phyloP scores from a whole-genome alignment of 2,329 filamentous ascomycete genomes.

The Talaromyces sp. region DNA sequence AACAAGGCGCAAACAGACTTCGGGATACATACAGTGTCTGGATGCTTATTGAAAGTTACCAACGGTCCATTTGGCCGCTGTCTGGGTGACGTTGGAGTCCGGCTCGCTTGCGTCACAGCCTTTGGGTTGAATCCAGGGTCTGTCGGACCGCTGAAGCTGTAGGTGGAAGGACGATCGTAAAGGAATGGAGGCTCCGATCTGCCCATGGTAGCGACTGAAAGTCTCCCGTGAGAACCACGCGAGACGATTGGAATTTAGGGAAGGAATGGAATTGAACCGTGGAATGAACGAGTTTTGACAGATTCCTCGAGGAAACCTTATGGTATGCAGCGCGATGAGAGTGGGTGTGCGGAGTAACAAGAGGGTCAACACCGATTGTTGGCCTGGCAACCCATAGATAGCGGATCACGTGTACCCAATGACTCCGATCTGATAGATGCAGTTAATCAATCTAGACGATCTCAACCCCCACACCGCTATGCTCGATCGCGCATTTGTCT shows the following conservation, averaged over 20 bases:
- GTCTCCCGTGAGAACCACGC: constrained; percentile 38
- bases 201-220: constrained; percentile 47
- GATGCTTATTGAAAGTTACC: constrained; percentile 81
- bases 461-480: constrained; percentile 21
- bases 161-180: constrained; percentile 63
- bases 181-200: constrained; percentile 69
- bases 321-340: constrained; percentile 10
- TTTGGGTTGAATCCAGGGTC: constrained; percentile 78
- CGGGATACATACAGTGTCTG: constrained; percentile 65
- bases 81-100: constrained; percentile 61
- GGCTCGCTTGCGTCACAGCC: constrained; percentile 78
- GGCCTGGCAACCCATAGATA: constrained; percentile 33
- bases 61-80: constrained; percentile 74
- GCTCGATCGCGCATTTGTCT: constrained; percentile 32
- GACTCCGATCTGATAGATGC: constrained; percentile 13
- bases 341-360: constrained; percentile 9
- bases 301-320: constrained; percentile 5
- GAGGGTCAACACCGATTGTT: constrained; percentile 30
- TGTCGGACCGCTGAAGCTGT: constrained; percentile 57
- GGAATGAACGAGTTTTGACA: constrained; percentile 26
- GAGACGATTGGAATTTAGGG: constrained; percentile 31
- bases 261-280: constrained; percentile 18
- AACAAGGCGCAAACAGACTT: constrained; percentile 2
- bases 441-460: not conserved
- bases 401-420: constrained; percentile 6